These are phyloP conservation scores for Suillus bovinus DNA, from an alignment of 768 basidiomycete genomes.

Conservation along the genomic window DNA sequence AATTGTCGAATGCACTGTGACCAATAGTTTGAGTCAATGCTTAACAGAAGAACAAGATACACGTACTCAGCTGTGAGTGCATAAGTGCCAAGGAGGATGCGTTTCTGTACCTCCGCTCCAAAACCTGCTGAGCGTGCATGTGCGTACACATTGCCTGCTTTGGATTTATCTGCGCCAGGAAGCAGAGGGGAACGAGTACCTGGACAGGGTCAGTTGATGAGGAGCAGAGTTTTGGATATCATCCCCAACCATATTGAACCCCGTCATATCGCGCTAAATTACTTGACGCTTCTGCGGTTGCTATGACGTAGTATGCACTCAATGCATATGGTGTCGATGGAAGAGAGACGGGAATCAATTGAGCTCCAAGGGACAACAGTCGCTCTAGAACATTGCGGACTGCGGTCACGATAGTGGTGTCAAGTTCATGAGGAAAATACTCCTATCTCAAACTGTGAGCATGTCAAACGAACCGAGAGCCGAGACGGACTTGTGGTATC, in stretches of 20 bases:
- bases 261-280: slow-evolving; percentile 92
- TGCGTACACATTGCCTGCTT: slow-evolving; percentile 61
- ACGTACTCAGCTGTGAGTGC: slow-evolving; percentile 89
- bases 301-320: slow-evolving; percentile 95
- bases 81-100: slow-evolving; percentile 88
- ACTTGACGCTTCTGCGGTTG: slow-evolving; percentile 91
- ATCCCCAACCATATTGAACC: slow-evolving; percentile 70
- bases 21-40: neutral
- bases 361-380: slow-evolving; percentile 58
- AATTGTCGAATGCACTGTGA: slow-evolving; percentile 92
- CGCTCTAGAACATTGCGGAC: slow-evolving; percentile 46
- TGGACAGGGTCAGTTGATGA: slow-evolving; percentile 23
- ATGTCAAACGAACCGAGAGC: slow-evolving; percentile 3
- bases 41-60: neutral
- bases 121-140: slow-evolving; percentile 69
- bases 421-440: slow-evolving; percentile 76
- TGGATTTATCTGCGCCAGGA: slow-evolving; percentile 42
- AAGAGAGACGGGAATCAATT: slow-evolving; percentile 70
- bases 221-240: neutral
- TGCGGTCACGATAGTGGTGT: slow-evolving; percentile 42
- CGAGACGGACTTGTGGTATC: slow-evolving; percentile 61
- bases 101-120: slow-evolving; percentile 81
- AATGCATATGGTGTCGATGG: slow-evolving; percentile 72
- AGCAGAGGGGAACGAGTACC: slow-evolving; percentile 52
- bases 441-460: slow-evolving; percentile 44